Evolutionary conservation across 805 yeast species (phyloP).

Genomic region (Barnettozyma salicaria): DNA sequence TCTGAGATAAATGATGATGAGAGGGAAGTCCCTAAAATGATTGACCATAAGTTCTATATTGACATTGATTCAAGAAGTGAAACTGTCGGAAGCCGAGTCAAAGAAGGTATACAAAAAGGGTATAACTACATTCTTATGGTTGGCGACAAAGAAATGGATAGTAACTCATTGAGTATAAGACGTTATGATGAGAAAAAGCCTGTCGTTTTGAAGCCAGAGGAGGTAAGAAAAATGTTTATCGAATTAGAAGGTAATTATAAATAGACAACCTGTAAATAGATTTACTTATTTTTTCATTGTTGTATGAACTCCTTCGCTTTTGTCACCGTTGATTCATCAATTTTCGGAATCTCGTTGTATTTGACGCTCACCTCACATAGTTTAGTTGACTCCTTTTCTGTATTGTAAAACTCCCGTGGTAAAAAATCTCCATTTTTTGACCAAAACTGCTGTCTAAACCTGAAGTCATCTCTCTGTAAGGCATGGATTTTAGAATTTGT

Average conservation of each 20-base stretch:
- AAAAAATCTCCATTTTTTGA: slow-evolving; percentile 45
- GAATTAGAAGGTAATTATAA: slow-evolving; percentile 44
- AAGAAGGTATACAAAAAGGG: slow-evolving; percentile 69
- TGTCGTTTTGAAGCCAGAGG: slow-evolving; percentile 41
- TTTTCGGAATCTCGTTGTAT: slow-evolving; percentile 22
- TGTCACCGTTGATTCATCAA: slow-evolving; percentile 15
- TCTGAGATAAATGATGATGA: slow-evolving; percentile 42
- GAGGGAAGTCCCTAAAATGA: slow-evolving; percentile 46
- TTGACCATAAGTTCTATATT: slow-evolving; percentile 57
- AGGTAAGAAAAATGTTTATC: slow-evolving; percentile 48
- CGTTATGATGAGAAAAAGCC: slow-evolving; percentile 42
- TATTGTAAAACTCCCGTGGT: slow-evolving; percentile 49
- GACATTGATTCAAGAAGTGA: slow-evolving; percentile 73
- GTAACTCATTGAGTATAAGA: slow-evolving; percentile 57
- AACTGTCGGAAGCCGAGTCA: slow-evolving; percentile 74
- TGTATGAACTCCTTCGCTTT: background rate
- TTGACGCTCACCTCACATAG: slow-evolving; percentile 3
- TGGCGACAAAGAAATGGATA: slow-evolving; percentile 78
- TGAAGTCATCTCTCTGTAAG: slow-evolving; percentile 39
- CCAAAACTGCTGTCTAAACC: slow-evolving; percentile 38
- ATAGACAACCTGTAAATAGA: slow-evolving; percentile 7
- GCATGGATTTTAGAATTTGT: slow-evolving; percentile 36
- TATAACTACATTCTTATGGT: slow-evolving; percentile 77
- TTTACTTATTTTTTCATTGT: background rate
- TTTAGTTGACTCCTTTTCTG: slow-evolving; percentile 29